Conservation (phyloP, 164 flowering plant genomes). For the Dillenia turbinata region DNA sequence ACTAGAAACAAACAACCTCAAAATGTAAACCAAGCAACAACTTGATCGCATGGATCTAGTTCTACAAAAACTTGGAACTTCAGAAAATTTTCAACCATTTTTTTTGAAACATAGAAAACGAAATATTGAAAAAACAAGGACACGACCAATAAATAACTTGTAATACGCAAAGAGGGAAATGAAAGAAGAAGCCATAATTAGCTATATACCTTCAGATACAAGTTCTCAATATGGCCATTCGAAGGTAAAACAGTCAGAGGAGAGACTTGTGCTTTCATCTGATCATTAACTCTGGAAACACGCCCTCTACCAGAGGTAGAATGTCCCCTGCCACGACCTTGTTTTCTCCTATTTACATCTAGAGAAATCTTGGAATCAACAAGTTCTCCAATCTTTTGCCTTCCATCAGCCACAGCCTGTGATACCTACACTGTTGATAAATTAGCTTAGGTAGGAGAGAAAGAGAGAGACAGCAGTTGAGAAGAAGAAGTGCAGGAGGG, state of each 20-base stretch:
- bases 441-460: neutral
- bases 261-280: constrained; percentile 32
- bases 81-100: too few relatives aligned
- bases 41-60: too few relatives aligned
- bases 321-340: constrained; percentile 75
- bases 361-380: constrained; percentile 33
- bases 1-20: too few relatives aligned
- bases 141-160: too few relatives aligned
- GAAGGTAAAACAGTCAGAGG: constrained; percentile 27
- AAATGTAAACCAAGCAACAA: too few relatives aligned
- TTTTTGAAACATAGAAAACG: too few relatives aligned
- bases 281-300: constrained; percentile 56
- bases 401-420: constrained; percentile 52
- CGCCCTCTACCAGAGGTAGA: constrained; percentile 69
- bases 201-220: constrained; percentile 42
- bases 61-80: too few relatives aligned
- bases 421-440: neutral
- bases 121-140: too few relatives aligned
- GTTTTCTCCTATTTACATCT: constrained; percentile 63
- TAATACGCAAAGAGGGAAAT: too few relatives aligned
- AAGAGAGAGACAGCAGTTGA: neutral
- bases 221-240: constrained; percentile 71
- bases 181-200: too few relatives aligned
- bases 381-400: constrained; percentile 32
- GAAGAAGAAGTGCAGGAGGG: neutral